Evolutionary conservation across 129 eudicot species (phyloP), one percentile per base, ranked within the genome.

Genomic region (Flaveria bidentis): DNA sequence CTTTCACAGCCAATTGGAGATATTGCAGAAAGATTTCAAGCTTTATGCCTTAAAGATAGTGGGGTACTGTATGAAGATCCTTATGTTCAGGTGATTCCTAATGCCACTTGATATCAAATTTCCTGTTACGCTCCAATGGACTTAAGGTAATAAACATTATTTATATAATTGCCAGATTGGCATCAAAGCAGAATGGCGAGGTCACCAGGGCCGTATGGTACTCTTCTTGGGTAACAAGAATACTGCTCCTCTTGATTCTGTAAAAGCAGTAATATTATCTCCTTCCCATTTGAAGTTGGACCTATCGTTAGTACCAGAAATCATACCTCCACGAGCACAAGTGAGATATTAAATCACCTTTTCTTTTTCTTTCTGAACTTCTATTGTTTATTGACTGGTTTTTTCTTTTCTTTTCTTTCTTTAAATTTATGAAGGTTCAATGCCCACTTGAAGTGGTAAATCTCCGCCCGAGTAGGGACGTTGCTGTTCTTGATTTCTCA

Each of bases 311-410:
- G 98, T 93, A 67, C 98, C 98, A 41, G 93, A 93, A 67, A 82
- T 93, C 78, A 91, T 93, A 80, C 98, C 98, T 76, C 98, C 98
- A 53, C 85, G 97, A 57, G 98, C 98, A 61, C 98, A 93, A 93
- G 98, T 90, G 47, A 69, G 61, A 50, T 22, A 71, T 46, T 39
- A 52, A 22, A 44, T 16, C 14, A 9, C 9, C 60, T 13, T 72
- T n/a, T 22, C 44, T 44, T 9, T 42, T 36, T 63, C 70, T 1
- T 63, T 42, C 52, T 70, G 16, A 16, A 41, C 9, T 11, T 56
- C 15, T 17, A 72, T 53, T 66, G 17, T 77, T 68, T 45, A 28
- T 70, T 26, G 33, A 60, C 52, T 69, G 50, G 36, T 1, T 61
- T 45, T 42, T 71, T n/a, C 30, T 16, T 33, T 44, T 70, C 75